phyloP scores from a whole-genome alignment of 345 rosid genomes.

The Carallia brachiata region DNA sequence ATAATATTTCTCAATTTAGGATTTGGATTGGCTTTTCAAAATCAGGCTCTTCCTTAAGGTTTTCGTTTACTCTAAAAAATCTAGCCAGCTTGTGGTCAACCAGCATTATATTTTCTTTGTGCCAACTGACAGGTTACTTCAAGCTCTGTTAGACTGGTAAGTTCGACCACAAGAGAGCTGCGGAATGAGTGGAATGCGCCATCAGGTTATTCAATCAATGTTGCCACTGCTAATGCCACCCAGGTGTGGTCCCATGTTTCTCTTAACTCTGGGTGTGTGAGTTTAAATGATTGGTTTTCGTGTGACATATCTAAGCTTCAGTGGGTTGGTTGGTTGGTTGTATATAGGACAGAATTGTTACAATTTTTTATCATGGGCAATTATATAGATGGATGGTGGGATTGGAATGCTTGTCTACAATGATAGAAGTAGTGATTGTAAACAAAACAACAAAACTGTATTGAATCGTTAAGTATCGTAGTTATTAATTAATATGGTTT shows the following conservation, averaged over 20 bases:
- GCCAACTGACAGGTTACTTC: slow-evolving; percentile 70
- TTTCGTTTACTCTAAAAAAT: not conserved
- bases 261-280: not conserved
- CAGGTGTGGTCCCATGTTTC: slow-evolving; percentile 50
- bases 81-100: not conserved
- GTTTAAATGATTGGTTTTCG: slow-evolving; percentile 2
- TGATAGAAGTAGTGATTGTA: no score
- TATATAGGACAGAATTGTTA: no score
- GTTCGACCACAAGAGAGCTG: slow-evolving; percentile 67
- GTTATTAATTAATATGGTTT: no score
- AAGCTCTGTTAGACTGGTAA: slow-evolving; percentile 76
- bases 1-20: no score
- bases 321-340: no score
- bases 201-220: slow-evolving; percentile 73
- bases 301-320: not conserved
- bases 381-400: no score
- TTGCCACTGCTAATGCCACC: slow-evolving; percentile 88
- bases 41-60: no score
- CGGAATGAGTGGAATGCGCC: slow-evolving; percentile 81
- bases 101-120: slow-evolving; percentile 7
- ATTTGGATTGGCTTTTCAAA: no score
- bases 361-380: no score
- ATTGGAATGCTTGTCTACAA: no score
- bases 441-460: no score
- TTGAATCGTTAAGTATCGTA: no score